Conservation (phyloP, 805 yeast species). For the Saccharomycopsis sp. region DNA sequence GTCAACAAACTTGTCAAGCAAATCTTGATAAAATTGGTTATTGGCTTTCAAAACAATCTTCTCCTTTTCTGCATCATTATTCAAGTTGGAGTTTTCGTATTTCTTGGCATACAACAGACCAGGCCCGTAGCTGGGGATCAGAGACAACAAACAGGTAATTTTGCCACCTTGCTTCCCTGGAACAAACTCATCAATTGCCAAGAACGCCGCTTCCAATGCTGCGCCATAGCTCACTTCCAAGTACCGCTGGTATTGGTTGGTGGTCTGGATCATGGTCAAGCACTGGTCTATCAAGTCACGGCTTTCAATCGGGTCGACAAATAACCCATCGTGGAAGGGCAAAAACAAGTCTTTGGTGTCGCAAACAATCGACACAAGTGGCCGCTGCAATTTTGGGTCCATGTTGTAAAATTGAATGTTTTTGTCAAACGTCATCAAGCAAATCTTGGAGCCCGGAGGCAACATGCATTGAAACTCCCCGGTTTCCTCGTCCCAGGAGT, state of each 20-base stretch:
- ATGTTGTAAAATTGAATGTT: conserved; percentile 66
- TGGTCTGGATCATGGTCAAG: conserved; percentile 48
- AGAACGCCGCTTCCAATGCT: conserved; percentile 60
- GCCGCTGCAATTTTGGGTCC: conserved; percentile 42
- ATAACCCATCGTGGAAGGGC: conserved; percentile 71
- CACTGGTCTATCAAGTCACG: conserved; percentile 56
- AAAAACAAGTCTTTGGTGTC: conserved; percentile 74
- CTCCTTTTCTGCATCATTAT: conserved; percentile 26
- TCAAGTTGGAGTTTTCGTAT: conserved; percentile 15
- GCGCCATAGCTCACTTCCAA: conserved; percentile 69
- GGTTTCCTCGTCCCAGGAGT: conserved; percentile 19
- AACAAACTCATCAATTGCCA: conserved; percentile 44
- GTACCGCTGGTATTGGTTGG: conserved; percentile 32
- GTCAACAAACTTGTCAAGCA: conserved; percentile 48
- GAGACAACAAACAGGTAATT: conserved; percentile 55
- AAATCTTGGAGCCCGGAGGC: conserved; percentile 43
- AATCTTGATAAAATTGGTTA: conserved; percentile 49
- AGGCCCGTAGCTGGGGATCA: conserved; percentile 76
- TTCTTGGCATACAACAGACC: conserved; percentile 70
- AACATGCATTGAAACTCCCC: conserved; percentile 23
- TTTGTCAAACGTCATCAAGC: conserved; percentile 70
- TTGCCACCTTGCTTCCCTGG: conserved; percentile 76
- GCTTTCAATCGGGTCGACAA: conserved; percentile 69
- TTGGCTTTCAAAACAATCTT: conserved; percentile 50
- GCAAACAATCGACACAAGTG: conserved; percentile 50